Percentiles rank a stretch among this genome's conserved stretches.
These are phyloP conservation scores for Thielaviopsis euricoi DNA, from an alignment of 2,329 filamentous ascomycete genomes.

Conservation along the genomic window DNA sequence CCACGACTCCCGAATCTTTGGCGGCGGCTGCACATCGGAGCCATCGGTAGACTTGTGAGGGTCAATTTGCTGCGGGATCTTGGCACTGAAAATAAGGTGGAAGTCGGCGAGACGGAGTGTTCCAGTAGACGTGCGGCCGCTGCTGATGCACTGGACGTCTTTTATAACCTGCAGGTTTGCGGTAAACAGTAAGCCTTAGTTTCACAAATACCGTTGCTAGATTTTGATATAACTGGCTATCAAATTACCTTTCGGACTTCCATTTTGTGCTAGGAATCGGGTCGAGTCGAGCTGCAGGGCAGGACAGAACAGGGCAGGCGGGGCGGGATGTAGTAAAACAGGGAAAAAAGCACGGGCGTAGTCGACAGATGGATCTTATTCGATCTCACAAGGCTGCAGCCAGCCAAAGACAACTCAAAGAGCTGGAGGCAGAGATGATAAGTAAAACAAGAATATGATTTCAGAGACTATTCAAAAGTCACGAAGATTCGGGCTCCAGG, in stretches of 20 bases:
- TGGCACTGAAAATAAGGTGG: constrained; percentile 39
- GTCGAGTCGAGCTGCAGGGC: not conserved
- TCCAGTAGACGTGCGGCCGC: constrained; percentile 38
- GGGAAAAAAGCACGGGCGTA: not conserved
- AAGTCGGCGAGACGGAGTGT: constrained; percentile 46
- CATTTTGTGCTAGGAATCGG: not conserved
- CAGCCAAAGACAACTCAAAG: not conserved
- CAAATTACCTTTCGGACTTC: not conserved
- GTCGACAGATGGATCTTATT: not conserved
- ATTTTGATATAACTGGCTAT: not conserved
- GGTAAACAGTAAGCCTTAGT: not conserved
- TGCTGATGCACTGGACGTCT: constrained; percentile 42
- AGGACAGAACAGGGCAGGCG: not conserved
- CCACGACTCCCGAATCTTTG: constrained; percentile 54
- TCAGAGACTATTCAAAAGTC: not conserved
- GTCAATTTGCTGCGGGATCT: constrained; percentile 19
- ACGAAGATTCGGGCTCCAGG: not conserved
- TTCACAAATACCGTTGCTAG: not conserved
- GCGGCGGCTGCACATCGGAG: constrained; percentile 14
- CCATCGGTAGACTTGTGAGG: constrained; percentile 13
- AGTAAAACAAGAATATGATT: not conserved
- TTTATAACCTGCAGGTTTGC: constrained; percentile 28
- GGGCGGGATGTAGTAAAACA: not conserved
- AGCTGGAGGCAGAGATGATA: not conserved
- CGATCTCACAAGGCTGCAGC: not conserved